Percentiles rank a stretch among this genome's conserved stretches.
phyloP scores from a whole-genome alignment of 2,329 filamentous ascomycete species.

The Apiospora malaysiana region DNA sequence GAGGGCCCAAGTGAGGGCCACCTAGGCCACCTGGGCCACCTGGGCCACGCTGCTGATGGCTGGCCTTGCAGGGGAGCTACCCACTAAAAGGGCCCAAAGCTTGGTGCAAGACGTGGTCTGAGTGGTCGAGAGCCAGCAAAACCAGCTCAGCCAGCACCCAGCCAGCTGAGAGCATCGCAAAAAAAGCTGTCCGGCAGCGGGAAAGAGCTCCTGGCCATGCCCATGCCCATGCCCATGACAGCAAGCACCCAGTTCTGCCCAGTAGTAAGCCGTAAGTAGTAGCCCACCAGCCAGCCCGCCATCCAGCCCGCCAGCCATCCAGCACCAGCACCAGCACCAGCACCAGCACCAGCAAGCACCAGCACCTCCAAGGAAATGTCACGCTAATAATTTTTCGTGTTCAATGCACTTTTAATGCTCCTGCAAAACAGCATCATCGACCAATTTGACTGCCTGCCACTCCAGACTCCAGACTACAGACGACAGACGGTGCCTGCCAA shows the following conservation, averaged over 20 bases:
- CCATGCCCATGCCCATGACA: neutral
- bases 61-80: neutral
- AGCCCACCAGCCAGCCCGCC: too few species aligned
- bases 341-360: neutral
- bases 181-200: neutral
- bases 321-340: too few species aligned
- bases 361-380: slow-evolving; percentile 16
- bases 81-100: slow-evolving; percentile 1
- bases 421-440: slow-evolving; percentile 26
- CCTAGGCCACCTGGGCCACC: too few species aligned
- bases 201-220: neutral
- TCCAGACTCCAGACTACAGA: neutral
- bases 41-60: too few species aligned
- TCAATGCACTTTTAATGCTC: slow-evolving; percentile 15
- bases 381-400: slow-evolving; percentile 24
- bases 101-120: slow-evolving; percentile 4
- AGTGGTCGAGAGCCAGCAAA: neutral
- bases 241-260: too few species aligned
- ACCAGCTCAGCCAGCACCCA: neutral
- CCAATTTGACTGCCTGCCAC: neutral
- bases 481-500: slow-evolving; percentile 1
- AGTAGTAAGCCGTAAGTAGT: too few species aligned
- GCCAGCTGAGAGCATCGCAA: neutral
- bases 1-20: too few species aligned
- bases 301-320: too few species aligned